phyloP scores from a whole-genome alignment of 805 yeast genomes.

The Candida xiaguanensis region DNA sequence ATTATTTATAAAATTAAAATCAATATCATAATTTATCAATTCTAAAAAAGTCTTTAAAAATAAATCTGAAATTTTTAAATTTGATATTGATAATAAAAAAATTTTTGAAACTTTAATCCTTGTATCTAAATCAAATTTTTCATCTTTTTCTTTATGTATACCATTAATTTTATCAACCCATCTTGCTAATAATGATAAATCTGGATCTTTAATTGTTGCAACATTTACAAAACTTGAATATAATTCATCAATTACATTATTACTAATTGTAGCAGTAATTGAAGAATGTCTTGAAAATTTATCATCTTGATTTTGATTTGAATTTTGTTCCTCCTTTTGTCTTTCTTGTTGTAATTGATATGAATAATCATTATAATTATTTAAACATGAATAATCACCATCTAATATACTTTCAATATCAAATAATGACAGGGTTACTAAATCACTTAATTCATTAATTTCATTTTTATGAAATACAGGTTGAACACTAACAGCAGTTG shows the following conservation, averaged over 20 bases:
- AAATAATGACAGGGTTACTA: slow-evolving; percentile 60
- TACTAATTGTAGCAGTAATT: slow-evolving; percentile 15
- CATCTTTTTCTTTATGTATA: slow-evolving; percentile 9
- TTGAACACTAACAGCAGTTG: slow-evolving; percentile 92
- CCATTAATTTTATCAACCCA: slow-evolving; percentile 39
- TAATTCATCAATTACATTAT: slow-evolving; percentile 58
- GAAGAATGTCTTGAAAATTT: slow-evolving; percentile 5
- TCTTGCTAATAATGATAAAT: slow-evolving; percentile 28
- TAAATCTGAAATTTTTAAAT: slow-evolving; percentile 61
- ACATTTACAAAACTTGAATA: slow-evolving; percentile 65
- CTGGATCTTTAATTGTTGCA: slow-evolving; percentile 41
- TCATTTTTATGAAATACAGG: slow-evolving; percentile 93
- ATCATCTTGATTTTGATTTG: slow-evolving; percentile 2
- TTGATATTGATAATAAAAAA: slow-evolving; percentile 64
- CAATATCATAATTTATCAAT: slow-evolving; percentile 44
- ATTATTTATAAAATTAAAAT: slow-evolving; percentile 65
- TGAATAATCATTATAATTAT: slow-evolving; percentile 12
- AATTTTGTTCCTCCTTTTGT: background rate
- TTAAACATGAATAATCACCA: slow-evolving; percentile 37
- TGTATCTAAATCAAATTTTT: slow-evolving; percentile 12
- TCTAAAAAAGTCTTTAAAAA: slow-evolving; percentile 51
- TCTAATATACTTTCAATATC: slow-evolving; percentile 64
- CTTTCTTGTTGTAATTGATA: background rate
- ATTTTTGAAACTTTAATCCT: slow-evolving; percentile 55
- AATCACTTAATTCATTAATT: slow-evolving; percentile 78